Evolutionary conservation across 345 rosid species (phyloP).

Genomic region (Gynandropsis gynandra): DNA sequence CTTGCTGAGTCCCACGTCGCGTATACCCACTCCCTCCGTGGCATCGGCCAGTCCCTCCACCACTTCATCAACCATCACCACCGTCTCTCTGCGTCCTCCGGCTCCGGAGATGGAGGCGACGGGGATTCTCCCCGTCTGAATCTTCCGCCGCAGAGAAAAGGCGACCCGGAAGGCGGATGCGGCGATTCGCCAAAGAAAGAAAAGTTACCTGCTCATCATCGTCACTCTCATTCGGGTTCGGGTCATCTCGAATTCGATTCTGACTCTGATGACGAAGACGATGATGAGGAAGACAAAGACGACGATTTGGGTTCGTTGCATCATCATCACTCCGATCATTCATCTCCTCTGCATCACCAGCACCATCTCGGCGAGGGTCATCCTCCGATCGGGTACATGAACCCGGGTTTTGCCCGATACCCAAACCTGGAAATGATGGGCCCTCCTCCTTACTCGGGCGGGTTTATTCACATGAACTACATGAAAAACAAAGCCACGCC

Average conservation of each 20-base stretch:
- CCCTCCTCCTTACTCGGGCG: conserved; percentile 18
- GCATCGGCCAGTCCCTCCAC: conserved; percentile 47
- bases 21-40: conserved; percentile 46
- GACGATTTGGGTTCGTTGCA: conserved; percentile 30
- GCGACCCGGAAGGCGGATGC: conserved; percentile 22
- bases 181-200: conserved; percentile 24
- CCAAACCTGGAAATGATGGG: conserved; percentile 6
- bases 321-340: conserved; percentile 36
- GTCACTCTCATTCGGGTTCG: conserved; percentile 51
- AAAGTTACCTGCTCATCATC: conserved; percentile 18
- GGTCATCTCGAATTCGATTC: conserved; percentile 40
- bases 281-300: conserved; percentile 42
- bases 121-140: conserved; percentile 36
- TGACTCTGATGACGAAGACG: conserved; percentile 62
- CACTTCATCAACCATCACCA: conserved; percentile 40
- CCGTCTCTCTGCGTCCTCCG: conserved; percentile 21
- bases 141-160: conserved; percentile 46
- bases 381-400: conserved; percentile 19
- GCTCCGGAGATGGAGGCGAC: conserved; percentile 12
- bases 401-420: conserved; percentile 23
- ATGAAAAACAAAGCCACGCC: conserved; percentile 65
- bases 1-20: conserved; percentile 71
- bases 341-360: conserved; percentile 45
- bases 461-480: conserved; percentile 63
- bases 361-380: conserved; percentile 22